Conservation (phyloP, 768 basidiomycete species). For the Termitomyces heimii region DNA sequence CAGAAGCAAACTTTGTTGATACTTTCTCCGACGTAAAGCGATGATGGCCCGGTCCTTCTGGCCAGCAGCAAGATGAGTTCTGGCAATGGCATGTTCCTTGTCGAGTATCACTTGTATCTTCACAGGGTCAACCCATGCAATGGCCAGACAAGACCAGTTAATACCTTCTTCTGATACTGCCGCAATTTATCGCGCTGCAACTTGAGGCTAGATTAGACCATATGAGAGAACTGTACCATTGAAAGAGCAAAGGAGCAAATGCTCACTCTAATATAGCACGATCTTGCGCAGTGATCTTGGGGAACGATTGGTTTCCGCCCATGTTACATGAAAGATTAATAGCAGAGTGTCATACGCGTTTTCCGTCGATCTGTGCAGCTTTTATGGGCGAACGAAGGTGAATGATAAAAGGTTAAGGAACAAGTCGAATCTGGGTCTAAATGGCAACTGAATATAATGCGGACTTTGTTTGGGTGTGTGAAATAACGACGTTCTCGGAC, state of each 20-base stretch:
- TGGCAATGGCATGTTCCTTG: constrained; percentile 87
- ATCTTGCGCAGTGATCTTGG: constrained; percentile 91
- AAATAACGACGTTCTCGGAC: background rate
- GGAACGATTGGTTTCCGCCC: constrained; percentile 69
- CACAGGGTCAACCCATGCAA: background rate
- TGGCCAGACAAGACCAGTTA: background rate
- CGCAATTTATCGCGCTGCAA: constrained; percentile 92
- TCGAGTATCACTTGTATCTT: constrained; percentile 86
- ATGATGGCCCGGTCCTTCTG: constrained; percentile 84
- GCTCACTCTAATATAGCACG: constrained; percentile 93
- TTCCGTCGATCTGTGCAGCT: background rate
- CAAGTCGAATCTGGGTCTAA: background rate
- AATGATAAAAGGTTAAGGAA: background rate
- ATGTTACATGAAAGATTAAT: constrained; percentile 26
- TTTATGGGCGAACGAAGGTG: no score
- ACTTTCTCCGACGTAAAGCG: constrained; percentile 87
- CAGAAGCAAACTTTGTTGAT: constrained; percentile 79
- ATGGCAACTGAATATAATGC: background rate
- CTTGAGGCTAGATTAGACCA: constrained; percentile 67
- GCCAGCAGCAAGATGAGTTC: constrained; percentile 70
- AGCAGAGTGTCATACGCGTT: constrained; percentile 1
- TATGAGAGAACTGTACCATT: constrained; percentile 7
- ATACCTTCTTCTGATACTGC: constrained; percentile 92
- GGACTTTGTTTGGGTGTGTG: background rate
- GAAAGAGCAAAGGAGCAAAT: constrained; percentile 8